Evolutionary conservation across 2,329 filamentous ascomycete species (phyloP).

Genomic region (Biscogniauxia sp.): DNA sequence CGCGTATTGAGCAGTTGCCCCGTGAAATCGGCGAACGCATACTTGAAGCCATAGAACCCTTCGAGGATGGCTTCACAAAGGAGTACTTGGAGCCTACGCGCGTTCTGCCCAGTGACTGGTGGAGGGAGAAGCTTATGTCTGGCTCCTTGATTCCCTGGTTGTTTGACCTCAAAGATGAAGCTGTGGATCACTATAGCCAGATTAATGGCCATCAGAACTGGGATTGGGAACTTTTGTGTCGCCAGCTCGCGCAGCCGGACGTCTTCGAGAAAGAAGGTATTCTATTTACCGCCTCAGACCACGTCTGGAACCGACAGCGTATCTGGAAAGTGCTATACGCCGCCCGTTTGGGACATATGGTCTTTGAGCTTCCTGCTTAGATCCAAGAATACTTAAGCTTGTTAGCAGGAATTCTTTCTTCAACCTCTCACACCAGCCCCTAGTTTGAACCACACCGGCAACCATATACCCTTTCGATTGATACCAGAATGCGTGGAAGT

Average conservation of each 20-base stretch:
- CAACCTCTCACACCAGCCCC: no score
- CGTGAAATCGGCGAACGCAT: constrained; percentile 13
- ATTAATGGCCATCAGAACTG: constrained; percentile 8
- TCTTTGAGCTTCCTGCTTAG: neutral
- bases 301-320: constrained; percentile 21
- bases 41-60: constrained; percentile 11
- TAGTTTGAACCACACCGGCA: no score
- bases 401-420: no score
- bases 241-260: constrained; percentile 16
- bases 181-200: neutral
- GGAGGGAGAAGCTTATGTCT: constrained; percentile 16
- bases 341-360: constrained; percentile 14
- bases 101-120: constrained; percentile 13
- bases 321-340: constrained; percentile 23
- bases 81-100: constrained; percentile 13
- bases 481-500: no score
- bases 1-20: constrained; percentile 3
- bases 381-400: no score
- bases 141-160: constrained; percentile 23
- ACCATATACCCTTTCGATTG: no score
- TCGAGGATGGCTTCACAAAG: constrained; percentile 2
- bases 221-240: constrained; percentile 27
- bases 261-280: constrained; percentile 9
- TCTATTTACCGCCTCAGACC: neutral
- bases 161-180: constrained; percentile 15